Evolutionary conservation across 2,329 filamentous ascomycete species (phyloP).

Genomic region (Fulvia fulva): DNA sequence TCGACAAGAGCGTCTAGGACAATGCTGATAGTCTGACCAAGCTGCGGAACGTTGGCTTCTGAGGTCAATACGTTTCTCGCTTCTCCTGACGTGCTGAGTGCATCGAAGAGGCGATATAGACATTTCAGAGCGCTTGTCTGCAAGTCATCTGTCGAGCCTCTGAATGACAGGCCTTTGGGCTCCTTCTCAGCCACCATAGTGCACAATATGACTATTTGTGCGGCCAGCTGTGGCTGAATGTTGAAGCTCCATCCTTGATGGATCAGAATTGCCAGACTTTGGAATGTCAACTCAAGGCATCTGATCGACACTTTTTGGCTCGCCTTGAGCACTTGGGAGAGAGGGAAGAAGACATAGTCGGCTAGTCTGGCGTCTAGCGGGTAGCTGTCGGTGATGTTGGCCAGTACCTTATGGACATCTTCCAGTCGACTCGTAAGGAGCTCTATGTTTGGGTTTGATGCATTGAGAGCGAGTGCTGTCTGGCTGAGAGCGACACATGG

Average conservation of each 20-base stretch:
- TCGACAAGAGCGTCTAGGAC: conserved; percentile 70
- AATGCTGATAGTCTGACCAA: conserved; percentile 79
- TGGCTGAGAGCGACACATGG: conserved; percentile 58
- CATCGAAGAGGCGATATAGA: conserved; percentile 61
- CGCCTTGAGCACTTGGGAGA: conserved; percentile 79
- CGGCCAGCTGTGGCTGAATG: conserved; percentile 68
- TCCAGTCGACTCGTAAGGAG: conserved; percentile 49
- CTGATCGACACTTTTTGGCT: conserved; percentile 67
- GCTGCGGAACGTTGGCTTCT: conserved; percentile 63
- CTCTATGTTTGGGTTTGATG: conserved; percentile 37
- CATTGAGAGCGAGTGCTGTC: conserved; percentile 48
- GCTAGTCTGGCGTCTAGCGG: conserved; percentile 74
- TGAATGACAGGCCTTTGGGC: conserved; percentile 52
- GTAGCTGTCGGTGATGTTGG: conserved; percentile 29
- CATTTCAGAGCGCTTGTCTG: conserved; percentile 67
- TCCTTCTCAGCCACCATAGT: conserved; percentile 75
- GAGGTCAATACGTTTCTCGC: conserved; percentile 50
- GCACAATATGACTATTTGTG: conserved; percentile 80
- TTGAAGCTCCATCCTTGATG: conserved; percentile 72
- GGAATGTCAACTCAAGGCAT: conserved; percentile 70
- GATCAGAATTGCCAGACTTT: conserved; percentile 70
- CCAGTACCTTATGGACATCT: conserved; percentile 42
- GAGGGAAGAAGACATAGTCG: conserved; percentile 91
- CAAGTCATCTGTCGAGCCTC: conserved; percentile 68
- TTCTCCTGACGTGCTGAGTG: conserved; percentile 44